Evolutionary conservation across 2,329 filamentous ascomycete genomes (phyloP), one percentile per base, ranked within the genome.

Genomic region (Aurifilum marmelostoma): DNA sequence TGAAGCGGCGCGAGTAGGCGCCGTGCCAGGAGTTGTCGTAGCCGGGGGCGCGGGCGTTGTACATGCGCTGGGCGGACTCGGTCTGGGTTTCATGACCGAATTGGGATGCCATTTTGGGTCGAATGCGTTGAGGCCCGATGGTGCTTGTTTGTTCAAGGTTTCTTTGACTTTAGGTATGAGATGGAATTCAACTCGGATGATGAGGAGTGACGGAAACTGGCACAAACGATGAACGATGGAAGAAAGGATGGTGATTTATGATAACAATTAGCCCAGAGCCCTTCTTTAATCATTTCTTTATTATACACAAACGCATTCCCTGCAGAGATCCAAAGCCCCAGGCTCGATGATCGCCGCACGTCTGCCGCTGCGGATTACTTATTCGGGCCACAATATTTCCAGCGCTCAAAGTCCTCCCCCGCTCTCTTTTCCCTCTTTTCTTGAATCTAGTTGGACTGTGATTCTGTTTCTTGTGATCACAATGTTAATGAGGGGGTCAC

Each of bases 1-100:
- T 75, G 69, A 80, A 76, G 14, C 77, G 73, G 32, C 66, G 70
- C n/a, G 75, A 76, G 65, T 76, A 79, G 3, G 71, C 73, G 0
- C 76, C 75, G 67, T 79, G 77, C 76, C 78, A 79, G 5, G 77
- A 79, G 47, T 77, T 71, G 59, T 79, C 76, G 62, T 80, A 79
- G 12, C 72, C 72, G 27, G 69, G 32, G 34, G 77, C 77, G n/a
- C 78, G 77, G 4, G 71, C 66, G 21, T 72, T 72, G 65, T 80
- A 79, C 74, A 78, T 78, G 64, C 75, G 75, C 71, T 75, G 71
- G 5, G 77, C 74, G 27, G 69, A 73, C 9, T 69, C 65, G 9
- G 43, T 47, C n/a, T 75, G 74, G 37, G 72, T 71, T 34, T 73
- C 73, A 37, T 37, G 41, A 56, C 68, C 68, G 60, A 74, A 71